A percentile compares a stretch with the other conserved stretches of the same genome.
Evolutionary conservation across 805 yeast species (phyloP).

Genomic region (Pichia cabralensis): DNA sequence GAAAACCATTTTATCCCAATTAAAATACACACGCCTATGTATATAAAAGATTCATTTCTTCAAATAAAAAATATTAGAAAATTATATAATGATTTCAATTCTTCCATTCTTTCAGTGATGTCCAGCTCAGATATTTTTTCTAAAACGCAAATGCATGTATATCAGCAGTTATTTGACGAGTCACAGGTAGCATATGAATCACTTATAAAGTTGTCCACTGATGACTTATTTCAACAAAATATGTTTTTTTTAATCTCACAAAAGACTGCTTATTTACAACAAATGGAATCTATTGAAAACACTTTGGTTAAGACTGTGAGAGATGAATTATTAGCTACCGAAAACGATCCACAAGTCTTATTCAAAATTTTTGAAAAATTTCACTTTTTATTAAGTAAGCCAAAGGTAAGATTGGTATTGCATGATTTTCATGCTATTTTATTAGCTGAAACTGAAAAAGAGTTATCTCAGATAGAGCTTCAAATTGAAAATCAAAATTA

Average conservation of each 20-base stretch:
- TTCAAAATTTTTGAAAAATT: constrained; percentile 41
- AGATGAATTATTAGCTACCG: constrained; percentile 28
- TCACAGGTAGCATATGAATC: constrained; percentile 1
- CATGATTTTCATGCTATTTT: constrained; percentile 49
- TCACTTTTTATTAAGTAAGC: constrained; percentile 38
- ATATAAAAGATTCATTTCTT: not conserved
- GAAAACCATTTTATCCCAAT: constrained; percentile 62
- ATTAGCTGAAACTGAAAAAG: constrained; percentile 37
- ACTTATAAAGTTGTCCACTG: not conserved
- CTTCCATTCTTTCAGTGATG: not conserved
- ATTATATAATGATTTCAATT: not conserved
- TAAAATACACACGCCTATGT: constrained; percentile 38
- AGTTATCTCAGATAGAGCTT: constrained; percentile 33
- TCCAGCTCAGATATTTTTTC: not conserved
- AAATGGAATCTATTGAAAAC: constrained; percentile 36
- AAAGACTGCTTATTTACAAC: constrained; percentile 28
- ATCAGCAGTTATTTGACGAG: constrained; percentile 2
- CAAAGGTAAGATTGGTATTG: constrained; percentile 46
- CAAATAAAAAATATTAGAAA: not conserved
- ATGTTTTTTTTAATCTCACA: not conserved
- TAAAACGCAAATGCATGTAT: not conserved
- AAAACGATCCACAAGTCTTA: constrained; percentile 35
- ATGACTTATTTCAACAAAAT: not conserved
- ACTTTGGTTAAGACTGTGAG: constrained; percentile 33
- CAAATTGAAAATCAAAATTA: constrained; percentile 25